phyloP scores from a whole-genome alignment of 805 yeast species.

The Pichia nakasei region DNA sequence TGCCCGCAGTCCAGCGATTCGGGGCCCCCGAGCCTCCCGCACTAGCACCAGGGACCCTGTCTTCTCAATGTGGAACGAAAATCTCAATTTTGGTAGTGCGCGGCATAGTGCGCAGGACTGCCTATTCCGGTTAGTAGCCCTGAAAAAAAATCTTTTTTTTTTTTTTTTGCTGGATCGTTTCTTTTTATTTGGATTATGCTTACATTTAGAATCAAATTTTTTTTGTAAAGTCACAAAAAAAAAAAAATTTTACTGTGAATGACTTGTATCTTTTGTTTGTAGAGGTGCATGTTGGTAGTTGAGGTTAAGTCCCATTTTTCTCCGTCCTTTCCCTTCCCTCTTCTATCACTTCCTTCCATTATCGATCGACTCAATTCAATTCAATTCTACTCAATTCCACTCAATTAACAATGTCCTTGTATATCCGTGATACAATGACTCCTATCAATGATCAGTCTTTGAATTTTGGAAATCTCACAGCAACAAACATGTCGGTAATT shows the following conservation, averaged over 20 bases:
- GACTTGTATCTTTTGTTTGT: too few species aligned
- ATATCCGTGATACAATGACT: slow-evolving; percentile 6
- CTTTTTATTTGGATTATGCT: background rate
- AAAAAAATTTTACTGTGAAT: background rate
- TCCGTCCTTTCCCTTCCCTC: background rate
- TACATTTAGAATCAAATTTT: background rate
- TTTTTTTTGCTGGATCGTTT: background rate
- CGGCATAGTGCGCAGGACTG: background rate
- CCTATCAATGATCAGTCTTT: slow-evolving; percentile 1
- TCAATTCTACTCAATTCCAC: slow-evolving; percentile 4
- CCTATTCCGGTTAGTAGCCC: background rate
- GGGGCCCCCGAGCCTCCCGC: too few species aligned
- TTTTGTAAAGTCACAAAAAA: background rate
- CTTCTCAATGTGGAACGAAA: too few species aligned
- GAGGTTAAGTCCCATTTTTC: background rate
- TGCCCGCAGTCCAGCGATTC: too few species aligned
- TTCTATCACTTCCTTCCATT: background rate
- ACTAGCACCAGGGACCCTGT: too few species aligned
- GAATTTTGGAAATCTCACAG: background rate
- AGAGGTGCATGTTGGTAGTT: too few species aligned
- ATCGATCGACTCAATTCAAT: background rate
- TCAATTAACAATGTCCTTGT: slow-evolving; percentile 7
- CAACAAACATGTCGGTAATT: background rate
- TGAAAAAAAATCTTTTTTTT: background rate
- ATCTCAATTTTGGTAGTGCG: background rate